A percentile compares a stretch with the other conserved stretches of the same genome.
phyloP scores from a whole-genome alignment of 2,329 filamentous ascomycete species.

The Trichoderma simmonsii region DNA sequence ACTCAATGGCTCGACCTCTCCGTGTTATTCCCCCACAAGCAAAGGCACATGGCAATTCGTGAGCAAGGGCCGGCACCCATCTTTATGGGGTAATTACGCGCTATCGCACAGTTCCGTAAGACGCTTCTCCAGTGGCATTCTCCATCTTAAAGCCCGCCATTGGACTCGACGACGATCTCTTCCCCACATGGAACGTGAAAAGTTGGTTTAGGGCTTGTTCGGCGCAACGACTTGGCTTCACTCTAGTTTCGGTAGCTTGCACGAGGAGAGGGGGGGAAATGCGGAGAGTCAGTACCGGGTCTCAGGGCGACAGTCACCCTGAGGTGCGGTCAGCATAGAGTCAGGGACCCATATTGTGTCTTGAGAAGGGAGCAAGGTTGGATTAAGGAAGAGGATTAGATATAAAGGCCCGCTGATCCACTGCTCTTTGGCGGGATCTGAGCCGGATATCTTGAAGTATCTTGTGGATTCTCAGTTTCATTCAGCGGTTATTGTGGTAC shows the following conservation, averaged over 20 bases:
- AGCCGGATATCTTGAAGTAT: not conserved
- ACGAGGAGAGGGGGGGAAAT: not conserved
- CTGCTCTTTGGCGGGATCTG: not conserved
- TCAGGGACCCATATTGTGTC: not conserved
- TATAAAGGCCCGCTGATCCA: slow-evolving; percentile 12
- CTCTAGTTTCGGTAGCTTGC: not conserved
- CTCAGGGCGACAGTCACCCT: slow-evolving; percentile 12
- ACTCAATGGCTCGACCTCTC: not conserved
- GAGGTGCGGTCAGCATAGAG: not conserved
- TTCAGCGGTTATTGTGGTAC: not conserved
- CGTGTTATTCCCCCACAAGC: not conserved
- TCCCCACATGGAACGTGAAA: slow-evolving; percentile 11
- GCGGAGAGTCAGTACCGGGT: slow-evolving; percentile 9
- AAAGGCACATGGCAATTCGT: slow-evolving; percentile 1
- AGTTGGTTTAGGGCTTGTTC: not conserved
- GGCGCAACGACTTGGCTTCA: not conserved
- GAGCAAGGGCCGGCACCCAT: not conserved
- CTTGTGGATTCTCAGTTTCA: not conserved
- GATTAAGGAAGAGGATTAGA: not conserved
- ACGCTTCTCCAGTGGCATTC: not conserved
- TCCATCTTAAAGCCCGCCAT: not conserved
- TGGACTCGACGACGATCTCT: slow-evolving; percentile 6
- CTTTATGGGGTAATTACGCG: not conserved
- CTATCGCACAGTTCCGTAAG: not conserved
- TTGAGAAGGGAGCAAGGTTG: not conserved